Conservation (phyloP, 2,329 filamentous ascomycete genomes). For the Fusarium odoratissimum region DNA sequence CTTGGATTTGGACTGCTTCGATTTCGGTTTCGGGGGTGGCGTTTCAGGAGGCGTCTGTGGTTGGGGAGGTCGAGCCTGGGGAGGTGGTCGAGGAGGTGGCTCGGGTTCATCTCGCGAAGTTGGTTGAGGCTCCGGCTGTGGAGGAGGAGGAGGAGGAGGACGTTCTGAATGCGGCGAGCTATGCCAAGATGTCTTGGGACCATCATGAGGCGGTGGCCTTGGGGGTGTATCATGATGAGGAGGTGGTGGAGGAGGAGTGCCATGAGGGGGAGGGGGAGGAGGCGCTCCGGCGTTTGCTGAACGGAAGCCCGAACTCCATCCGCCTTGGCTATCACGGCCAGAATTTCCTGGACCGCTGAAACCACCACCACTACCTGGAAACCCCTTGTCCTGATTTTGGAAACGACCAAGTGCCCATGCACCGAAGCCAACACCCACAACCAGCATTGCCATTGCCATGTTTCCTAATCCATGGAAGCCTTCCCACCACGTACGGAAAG, state of each 20-base stretch:
- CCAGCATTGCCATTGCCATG: constrained; percentile 76
- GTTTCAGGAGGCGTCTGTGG: constrained; percentile 38
- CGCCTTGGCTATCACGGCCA: constrained; percentile 41
- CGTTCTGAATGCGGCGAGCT: constrained; percentile 44
- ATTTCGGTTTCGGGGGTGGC: constrained; percentile 43
- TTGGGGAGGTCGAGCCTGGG: constrained; percentile 30
- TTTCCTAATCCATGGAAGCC: constrained; percentile 78
- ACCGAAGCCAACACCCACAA: constrained; percentile 78
- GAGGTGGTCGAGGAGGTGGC: constrained; percentile 40
- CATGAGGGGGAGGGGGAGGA: constrained; percentile 49
- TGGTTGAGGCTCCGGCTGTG: constrained; percentile 36
- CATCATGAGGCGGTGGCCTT: constrained; percentile 45
- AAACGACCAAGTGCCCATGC: constrained; percentile 73
- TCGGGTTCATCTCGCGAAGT: constrained; percentile 36
- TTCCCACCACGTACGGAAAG: constrained; percentile 78
- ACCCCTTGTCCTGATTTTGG: constrained; percentile 47
- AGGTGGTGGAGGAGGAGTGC: constrained; percentile 52
- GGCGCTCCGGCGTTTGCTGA: constrained; percentile 50
- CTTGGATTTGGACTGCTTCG: constrained; percentile 16
- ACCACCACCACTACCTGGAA: constrained; percentile 32
- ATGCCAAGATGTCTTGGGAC: constrained; percentile 55
- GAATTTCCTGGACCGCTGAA: constrained; percentile 38
- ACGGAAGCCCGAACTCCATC: constrained; percentile 48
- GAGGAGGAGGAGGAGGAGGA: constrained; percentile 29
- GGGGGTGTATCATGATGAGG: constrained; percentile 46